Conservation (phyloP, 345 rosid genomes). For the Excoecaria agallocha region DNA sequence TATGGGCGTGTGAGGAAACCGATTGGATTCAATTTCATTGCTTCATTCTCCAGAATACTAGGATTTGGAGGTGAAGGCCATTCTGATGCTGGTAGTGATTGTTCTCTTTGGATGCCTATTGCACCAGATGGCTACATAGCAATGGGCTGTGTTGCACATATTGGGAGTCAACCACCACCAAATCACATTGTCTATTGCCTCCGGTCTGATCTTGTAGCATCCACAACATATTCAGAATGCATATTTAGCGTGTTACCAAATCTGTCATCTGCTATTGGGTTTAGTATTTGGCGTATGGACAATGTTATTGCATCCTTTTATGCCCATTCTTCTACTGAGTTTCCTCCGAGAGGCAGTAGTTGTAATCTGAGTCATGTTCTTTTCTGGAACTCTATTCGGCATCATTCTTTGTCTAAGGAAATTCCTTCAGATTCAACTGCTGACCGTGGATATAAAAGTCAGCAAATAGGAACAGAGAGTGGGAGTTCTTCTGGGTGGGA, state of each 20-base stretch:
- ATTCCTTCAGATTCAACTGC: constrained; percentile 33
- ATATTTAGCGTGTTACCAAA: constrained; percentile 51
- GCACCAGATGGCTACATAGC: constrained; percentile 87
- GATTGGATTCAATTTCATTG: constrained; percentile 64
- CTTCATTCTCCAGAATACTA: constrained; percentile 58
- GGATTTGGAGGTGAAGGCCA: constrained; percentile 41
- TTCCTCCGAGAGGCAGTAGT: constrained; percentile 54
- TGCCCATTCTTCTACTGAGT: constrained; percentile 64
- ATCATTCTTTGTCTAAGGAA: constrained; percentile 42
- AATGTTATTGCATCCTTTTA: constrained; percentile 88
- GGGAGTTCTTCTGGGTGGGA: constrained; percentile 85
- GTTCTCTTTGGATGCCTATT: constrained; percentile 96
- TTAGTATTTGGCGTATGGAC: constrained; percentile 92
- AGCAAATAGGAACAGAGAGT: constrained; percentile 42
- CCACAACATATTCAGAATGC: constrained; percentile 82
- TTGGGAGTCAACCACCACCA: constrained; percentile 76
- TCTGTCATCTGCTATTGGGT: constrained; percentile 57
- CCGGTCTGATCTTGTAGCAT: constrained; percentile 92
- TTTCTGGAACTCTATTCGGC: constrained; percentile 63
- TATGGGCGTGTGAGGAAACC: constrained; percentile 98
- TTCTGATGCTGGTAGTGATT: constrained; percentile 45
- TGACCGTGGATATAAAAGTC: constrained; percentile 36
- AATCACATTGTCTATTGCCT: constrained; percentile 84
- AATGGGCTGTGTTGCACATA: constrained; percentile 85
- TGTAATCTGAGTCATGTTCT: constrained; percentile 74